These are phyloP conservation scores for Monilinia laxa DNA, from an alignment of 2,329 filamentous ascomycete genomes.

Conservation along the genomic window DNA sequence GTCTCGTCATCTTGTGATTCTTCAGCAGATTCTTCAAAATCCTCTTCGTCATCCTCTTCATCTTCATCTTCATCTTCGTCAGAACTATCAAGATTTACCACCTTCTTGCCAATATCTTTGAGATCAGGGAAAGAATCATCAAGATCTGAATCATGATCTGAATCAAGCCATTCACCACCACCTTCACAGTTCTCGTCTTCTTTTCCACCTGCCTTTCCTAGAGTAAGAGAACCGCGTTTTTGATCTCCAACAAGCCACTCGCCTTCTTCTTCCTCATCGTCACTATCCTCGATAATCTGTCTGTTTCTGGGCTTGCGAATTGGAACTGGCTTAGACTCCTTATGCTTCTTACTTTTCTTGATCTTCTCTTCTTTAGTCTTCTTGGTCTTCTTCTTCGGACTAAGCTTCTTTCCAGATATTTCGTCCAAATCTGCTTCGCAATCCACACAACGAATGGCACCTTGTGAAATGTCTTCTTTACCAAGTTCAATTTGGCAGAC, in stretches of 20 bases:
- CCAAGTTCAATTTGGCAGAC: slow-evolving; percentile 39
- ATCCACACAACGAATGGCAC: slow-evolving; percentile 64
- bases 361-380: slow-evolving; percentile 45
- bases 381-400: slow-evolving; percentile 44
- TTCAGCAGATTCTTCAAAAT: slow-evolving; percentile 37
- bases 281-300: slow-evolving; percentile 63
- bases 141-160: slow-evolving; percentile 57
- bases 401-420: slow-evolving; percentile 49
- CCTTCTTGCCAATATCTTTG: slow-evolving; percentile 32
- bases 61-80: slow-evolving; percentile 40
- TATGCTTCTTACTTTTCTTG: slow-evolving; percentile 39
- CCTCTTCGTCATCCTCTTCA: slow-evolving; percentile 40
- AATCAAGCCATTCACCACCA: slow-evolving; percentile 74
- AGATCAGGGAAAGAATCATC: slow-evolving; percentile 45
- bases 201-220: slow-evolving; percentile 78
- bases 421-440: slow-evolving; percentile 74
- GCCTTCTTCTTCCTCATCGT: slow-evolving; percentile 63
- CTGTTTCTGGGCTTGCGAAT: slow-evolving; percentile 53
- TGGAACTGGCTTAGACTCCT: slow-evolving; percentile 27
- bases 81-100: slow-evolving; percentile 33
- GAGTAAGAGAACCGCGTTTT: slow-evolving; percentile 57
- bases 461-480: slow-evolving; percentile 40
- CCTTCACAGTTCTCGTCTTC: slow-evolving; percentile 87
- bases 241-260: slow-evolving; percentile 77
- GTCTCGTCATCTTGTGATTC: slow-evolving; percentile 37